A percentile compares a stretch with the other conserved stretches of the same genome.
Evolutionary conservation across 2,329 filamentous ascomycete genomes (phyloP).

Genomic region (Beauveria brongniartii): DNA sequence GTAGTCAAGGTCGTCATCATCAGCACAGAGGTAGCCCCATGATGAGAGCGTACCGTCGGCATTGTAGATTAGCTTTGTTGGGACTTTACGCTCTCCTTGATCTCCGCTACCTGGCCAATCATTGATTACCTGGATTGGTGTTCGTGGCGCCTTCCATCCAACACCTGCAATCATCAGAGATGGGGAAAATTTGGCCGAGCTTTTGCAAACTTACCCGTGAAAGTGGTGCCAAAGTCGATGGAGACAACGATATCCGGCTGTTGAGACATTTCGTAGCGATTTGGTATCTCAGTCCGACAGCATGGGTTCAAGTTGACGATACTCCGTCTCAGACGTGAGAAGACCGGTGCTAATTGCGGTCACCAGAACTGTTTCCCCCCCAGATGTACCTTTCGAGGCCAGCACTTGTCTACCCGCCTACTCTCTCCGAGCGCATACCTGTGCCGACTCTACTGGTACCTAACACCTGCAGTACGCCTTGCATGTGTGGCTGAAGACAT

Average conservation of each 20-base stretch:
- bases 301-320: background rate
- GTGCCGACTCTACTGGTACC: background rate
- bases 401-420: background rate
- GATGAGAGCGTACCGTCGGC: slow-evolving; percentile 32
- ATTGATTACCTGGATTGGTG: slow-evolving; percentile 37
- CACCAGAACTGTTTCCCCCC: background rate
- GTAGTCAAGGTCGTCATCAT: slow-evolving; percentile 28
- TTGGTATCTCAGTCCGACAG: background rate
- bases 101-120: slow-evolving; percentile 47
- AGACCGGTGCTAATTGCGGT: background rate
- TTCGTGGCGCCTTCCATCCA: slow-evolving; percentile 30
- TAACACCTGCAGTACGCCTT: background rate
- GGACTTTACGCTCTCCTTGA: slow-evolving; percentile 46
- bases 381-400: background rate
- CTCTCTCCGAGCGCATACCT: background rate
- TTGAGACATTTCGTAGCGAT: slow-evolving; percentile 13
- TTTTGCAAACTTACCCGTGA: slow-evolving; percentile 27
- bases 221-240: slow-evolving; percentile 38
- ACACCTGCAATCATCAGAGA: slow-evolving; percentile 21
- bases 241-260: slow-evolving; percentile 33
- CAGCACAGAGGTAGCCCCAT: slow-evolving; percentile 46
- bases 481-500: background rate
- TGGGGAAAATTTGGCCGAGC: background rate
- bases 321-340: background rate
- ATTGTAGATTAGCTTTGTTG: slow-evolving; percentile 42